Percentiles rank a stretch among this genome's conserved stretches.
phyloP scores from a whole-genome alignment of 2,329 filamentous ascomycete species.

The Tothia fuscella region DNA sequence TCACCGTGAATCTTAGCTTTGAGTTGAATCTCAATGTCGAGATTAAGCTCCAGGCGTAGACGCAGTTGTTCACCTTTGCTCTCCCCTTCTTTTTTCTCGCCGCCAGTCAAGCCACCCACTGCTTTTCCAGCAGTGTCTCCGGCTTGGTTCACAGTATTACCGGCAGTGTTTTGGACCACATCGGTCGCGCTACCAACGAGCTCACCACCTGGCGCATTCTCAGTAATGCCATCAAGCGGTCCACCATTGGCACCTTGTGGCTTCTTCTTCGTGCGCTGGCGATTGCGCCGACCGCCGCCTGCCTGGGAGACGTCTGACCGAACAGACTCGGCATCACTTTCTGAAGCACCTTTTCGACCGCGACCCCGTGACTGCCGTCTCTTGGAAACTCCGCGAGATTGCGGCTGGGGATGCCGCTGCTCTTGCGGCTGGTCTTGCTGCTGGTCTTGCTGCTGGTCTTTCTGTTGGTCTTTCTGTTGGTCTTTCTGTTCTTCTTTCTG shows the following conservation, averaged over 20 bases:
- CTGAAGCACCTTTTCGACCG: conserved; percentile 28
- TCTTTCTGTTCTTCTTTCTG: conserved; percentile 27
- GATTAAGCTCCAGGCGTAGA: conserved; percentile 46
- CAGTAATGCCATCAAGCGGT: conserved; percentile 55
- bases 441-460: conserved; percentile 15
- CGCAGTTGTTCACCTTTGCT: conserved; percentile 35
- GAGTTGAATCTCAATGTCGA: conserved; percentile 51
- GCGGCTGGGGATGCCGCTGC: neutral
- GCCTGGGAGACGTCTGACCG: conserved; percentile 41
- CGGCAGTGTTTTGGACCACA: conserved; percentile 44
- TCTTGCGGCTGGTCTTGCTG: conserved; percentile 18
- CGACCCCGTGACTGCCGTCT: conserved; percentile 39
- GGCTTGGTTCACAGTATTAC: conserved; percentile 26
- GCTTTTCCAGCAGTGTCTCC: too few species aligned
- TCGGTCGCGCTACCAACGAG: conserved; percentile 40
- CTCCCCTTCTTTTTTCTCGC: conserved; percentile 7
- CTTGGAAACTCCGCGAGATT: conserved; percentile 22
- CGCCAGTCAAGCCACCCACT: conserved; percentile 27
- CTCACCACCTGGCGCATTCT: conserved; percentile 41
- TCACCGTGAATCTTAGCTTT: conserved; percentile 56
- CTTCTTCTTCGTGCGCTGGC: conserved; percentile 36
- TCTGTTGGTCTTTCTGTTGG: conserved; percentile 15
- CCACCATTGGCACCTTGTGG: conserved; percentile 64
- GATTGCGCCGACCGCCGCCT: conserved; percentile 43
- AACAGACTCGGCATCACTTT: conserved; percentile 43